Evolutionary conservation across 129 eudicot genomes (phyloP).

Genomic region (Logfia minima): DNA sequence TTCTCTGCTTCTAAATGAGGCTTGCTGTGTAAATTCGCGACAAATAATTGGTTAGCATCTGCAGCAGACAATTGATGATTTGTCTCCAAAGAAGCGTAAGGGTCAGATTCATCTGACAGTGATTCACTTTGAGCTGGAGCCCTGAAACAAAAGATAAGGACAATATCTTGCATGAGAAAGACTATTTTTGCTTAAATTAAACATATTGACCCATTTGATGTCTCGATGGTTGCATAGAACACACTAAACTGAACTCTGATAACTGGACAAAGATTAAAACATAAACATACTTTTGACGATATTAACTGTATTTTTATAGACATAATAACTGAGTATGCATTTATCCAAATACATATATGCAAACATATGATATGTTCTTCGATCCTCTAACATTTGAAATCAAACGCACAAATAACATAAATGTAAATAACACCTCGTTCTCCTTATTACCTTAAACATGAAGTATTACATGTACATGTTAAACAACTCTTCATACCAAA

Average conservation of each 20-base stretch:
- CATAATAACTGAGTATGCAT: too few relatives aligned
- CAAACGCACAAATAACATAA: too few relatives aligned
- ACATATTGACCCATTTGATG: not conserved
- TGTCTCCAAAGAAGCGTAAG: constrained; percentile 58
- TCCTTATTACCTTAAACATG: too few relatives aligned
- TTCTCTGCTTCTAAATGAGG: constrained; percentile 42
- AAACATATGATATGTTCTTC: too few relatives aligned
- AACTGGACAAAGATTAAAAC: not conserved
- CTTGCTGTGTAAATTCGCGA: constrained; percentile 39
- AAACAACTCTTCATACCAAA: too few relatives aligned
- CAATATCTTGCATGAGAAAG: not conserved
- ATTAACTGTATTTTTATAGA: too few relatives aligned
- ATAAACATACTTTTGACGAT: constrained; percentile 1
- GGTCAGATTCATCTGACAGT: constrained; percentile 76
- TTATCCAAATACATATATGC: too few relatives aligned
- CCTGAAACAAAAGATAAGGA: constrained; percentile 46
- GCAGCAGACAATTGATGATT: constrained; percentile 47
- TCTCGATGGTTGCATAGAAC: constrained; percentile 1
- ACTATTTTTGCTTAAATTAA: not conserved
- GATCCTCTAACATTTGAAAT: too few relatives aligned
- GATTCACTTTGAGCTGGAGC: constrained; percentile 90
- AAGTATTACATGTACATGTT: too few relatives aligned
- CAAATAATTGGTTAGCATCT: constrained; percentile 40
- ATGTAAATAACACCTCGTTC: too few relatives aligned
- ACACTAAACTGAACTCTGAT: not conserved